Percentiles rank a stretch among this genome's conserved stretches.
Conservation (phyloP, 73 alveolate species). For the Uronychia setigera region DNA sequence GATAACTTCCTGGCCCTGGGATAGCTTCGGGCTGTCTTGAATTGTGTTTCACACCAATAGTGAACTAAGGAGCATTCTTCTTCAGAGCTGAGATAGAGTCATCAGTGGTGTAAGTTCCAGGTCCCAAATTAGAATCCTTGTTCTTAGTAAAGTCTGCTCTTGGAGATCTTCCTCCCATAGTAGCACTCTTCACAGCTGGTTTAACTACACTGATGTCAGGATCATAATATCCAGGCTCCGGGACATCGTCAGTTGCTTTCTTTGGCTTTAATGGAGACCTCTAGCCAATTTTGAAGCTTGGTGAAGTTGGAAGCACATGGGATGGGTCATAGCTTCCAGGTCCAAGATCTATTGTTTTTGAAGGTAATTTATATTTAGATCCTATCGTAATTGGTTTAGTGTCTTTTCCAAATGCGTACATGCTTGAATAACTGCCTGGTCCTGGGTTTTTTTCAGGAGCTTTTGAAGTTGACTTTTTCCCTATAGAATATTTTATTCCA, state of each 20-base stretch:
- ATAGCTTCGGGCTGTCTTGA: neutral
- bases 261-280: neutral
- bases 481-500: neutral
- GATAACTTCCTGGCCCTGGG: neutral
- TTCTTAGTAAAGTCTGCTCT: neutral
- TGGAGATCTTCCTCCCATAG: slow-evolving; percentile 1
- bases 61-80: neutral
- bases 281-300: neutral
- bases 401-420: neutral
- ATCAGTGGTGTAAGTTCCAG: neutral
- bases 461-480: neutral
- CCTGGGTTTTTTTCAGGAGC: neutral
- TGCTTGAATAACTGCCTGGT: neutral
- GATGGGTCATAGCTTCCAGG: neutral
- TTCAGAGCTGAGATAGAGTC: neutral
- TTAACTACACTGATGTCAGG: neutral
- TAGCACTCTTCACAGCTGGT: neutral
- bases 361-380: no score
- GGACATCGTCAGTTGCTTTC: neutral
- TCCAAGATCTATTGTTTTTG: neutral
- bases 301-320: neutral
- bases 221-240: neutral
- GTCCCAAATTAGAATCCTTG: neutral
- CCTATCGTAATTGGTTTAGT: neutral
- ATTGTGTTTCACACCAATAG: neutral